A percentile compares a stretch with the other conserved stretches of the same genome.
These are phyloP conservation scores for Blastocystis sp. DNA, from an alignment of 352 stramenopile genomes.

Conservation along the genomic window DNA sequence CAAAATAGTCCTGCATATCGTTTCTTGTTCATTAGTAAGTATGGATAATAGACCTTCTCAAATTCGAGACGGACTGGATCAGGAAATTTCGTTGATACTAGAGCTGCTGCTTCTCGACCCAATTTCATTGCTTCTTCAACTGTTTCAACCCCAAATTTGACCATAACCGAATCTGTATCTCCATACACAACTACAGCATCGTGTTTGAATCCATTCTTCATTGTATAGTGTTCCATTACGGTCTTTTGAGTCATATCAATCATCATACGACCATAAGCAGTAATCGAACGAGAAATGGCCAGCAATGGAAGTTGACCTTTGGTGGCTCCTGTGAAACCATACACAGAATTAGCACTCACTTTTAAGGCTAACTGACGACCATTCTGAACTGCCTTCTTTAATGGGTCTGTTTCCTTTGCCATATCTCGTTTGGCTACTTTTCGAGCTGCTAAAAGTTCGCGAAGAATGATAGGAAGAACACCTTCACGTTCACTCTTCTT, in stretches of 20 bases:
- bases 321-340: constrained; percentile 97
- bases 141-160: constrained; percentile 90
- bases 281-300: constrained; percentile 92
- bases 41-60: constrained; percentile 99
- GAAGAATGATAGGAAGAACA: constrained; percentile 94
- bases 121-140: constrained; percentile 92
- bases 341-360: constrained; percentile 89
- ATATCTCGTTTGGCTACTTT: constrained; percentile 98
- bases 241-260: constrained; percentile 90
- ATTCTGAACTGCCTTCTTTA: constrained; percentile 98
- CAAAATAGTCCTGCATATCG: constrained; percentile 84
- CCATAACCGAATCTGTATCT: constrained; percentile 98
- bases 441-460: constrained; percentile 88
- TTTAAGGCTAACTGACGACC: constrained; percentile 82
- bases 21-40: constrained; percentile 99
- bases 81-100: constrained; percentile 90
- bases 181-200: constrained; percentile 95
- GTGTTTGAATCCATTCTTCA: constrained; percentile 82
- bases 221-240: constrained; percentile 89
- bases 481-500: constrained; percentile 86
- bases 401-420: constrained; percentile 92
- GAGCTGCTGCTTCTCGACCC: constrained; percentile 87
- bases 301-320: constrained; percentile 95
- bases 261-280: constrained; percentile 90
- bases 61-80: constrained; percentile 95